These are phyloP conservation scores for Gynandropsis gynandra DNA, from an alignment of 345 rosid species.

Conservation along the genomic window DNA sequence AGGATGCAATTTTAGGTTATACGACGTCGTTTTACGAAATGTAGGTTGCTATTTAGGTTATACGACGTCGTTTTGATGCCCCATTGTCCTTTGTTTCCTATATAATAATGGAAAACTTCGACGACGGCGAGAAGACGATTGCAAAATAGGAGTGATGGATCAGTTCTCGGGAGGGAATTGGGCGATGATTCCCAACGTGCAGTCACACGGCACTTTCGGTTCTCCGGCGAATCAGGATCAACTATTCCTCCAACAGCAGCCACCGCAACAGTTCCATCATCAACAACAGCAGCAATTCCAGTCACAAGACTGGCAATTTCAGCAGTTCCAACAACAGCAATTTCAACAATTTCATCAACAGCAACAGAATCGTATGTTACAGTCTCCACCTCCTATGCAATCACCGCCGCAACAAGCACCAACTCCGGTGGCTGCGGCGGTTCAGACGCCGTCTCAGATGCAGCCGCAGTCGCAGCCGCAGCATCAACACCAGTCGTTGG, in stretches of 20 bases:
- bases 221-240: conserved; percentile 39
- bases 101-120: no score
- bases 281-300: conserved; percentile 28
- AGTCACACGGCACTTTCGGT: conserved; percentile 28
- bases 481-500: conserved; percentile 50
- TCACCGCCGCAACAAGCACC: conserved; percentile 18
- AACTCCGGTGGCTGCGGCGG: conserved; percentile 23
- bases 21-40: conserved; percentile 3
- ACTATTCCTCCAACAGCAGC: conserved; percentile 30
- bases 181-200: conserved; percentile 33
- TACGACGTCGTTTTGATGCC: conserved; percentile 12
- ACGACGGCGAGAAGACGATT: background rate
- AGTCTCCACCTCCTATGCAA: conserved; percentile 8
- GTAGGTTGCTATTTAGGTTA: background rate
- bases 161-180: conserved; percentile 35
- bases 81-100: background rate
- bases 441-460: conserved; percentile 2
- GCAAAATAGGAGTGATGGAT: background rate
- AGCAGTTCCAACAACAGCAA: conserved; percentile 17
- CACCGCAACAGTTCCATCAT: conserved; percentile 17
- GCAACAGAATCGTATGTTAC: conserved; percentile 1
- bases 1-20: no score
- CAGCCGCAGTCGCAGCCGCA: conserved; percentile 33
- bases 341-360: conserved; percentile 18
- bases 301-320: conserved; percentile 19